A percentile compares a stretch with the other conserved stretches of the same genome.
Conservation (phyloP, 768 basidiomycete species). For the Amanita molliuscula region DNA sequence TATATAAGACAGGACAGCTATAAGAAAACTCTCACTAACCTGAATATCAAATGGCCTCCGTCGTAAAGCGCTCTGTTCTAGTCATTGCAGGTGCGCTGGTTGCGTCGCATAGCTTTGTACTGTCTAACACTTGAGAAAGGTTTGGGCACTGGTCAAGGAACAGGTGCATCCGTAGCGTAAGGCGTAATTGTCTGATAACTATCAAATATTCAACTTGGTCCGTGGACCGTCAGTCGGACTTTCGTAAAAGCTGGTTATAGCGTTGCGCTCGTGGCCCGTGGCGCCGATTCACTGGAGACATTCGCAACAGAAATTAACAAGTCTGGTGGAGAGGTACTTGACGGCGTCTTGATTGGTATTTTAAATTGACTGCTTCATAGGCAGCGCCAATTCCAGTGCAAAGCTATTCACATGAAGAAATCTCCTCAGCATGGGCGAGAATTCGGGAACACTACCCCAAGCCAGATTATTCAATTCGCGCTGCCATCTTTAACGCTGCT, state of each 20-base stretch:
- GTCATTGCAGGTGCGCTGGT: conserved; percentile 44
- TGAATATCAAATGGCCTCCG: conserved; percentile 15
- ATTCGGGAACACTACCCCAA: conserved; percentile 36
- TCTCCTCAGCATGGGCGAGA: conserved; percentile 36
- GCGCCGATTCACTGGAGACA: conserved; percentile 36
- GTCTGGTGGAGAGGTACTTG: conserved; percentile 46
- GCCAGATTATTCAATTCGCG: conserved; percentile 42
- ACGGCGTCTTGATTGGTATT: neutral
- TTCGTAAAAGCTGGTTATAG: conserved; percentile 57
- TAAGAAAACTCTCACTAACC: neutral
- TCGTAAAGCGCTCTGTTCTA: conserved; percentile 35
- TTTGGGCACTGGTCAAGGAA: conserved; percentile 36
- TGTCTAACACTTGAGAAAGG: conserved; percentile 17
- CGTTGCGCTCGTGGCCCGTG: conserved; percentile 56
- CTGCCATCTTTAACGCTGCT: conserved; percentile 56
- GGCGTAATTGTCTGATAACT: conserved; percentile 11
- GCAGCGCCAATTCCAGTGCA: conserved; percentile 46
- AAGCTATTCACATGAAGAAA: conserved; percentile 37
- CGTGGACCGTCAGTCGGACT: conserved; percentile 30
- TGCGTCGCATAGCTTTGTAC: conserved; percentile 1
- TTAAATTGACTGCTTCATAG: conserved; percentile 18
- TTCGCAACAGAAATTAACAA: conserved; percentile 45
- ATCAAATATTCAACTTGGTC: neutral
- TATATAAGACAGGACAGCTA: too few relatives aligned
- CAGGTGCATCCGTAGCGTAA: conserved; percentile 50